Percentiles rank a stretch among this genome's conserved stretches.
phyloP scores from a whole-genome alignment of 768 basidiomycete species.

The Naganishia randhawae region DNA sequence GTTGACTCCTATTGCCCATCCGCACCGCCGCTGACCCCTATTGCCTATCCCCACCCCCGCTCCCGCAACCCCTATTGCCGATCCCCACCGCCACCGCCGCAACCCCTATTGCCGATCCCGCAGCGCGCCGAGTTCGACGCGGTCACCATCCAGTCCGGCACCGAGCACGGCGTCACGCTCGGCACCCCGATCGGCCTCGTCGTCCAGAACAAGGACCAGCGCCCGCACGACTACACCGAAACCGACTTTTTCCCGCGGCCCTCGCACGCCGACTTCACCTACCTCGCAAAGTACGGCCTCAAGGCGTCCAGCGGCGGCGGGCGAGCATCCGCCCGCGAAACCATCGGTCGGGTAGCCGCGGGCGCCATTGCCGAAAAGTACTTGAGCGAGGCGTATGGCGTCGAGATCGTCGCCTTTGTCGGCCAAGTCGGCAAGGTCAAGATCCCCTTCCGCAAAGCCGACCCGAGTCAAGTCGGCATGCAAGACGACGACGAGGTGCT shows the following conservation, averaged over 20 bases:
- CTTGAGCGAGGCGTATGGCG: slow-evolving; percentile 74
- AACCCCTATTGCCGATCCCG: not conserved
- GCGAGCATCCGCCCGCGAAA: slow-evolving; percentile 89
- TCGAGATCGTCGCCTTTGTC: slow-evolving; percentile 96
- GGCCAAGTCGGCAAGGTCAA: slow-evolving; percentile 91
- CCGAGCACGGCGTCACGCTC: slow-evolving; percentile 88
- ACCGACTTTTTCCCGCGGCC: slow-evolving; percentile 96
- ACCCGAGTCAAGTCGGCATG: slow-evolving; percentile 51
- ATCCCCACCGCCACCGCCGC: not conserved
- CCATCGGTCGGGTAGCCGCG: slow-evolving; percentile 97
- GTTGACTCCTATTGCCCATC: not conserved
- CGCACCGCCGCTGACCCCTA: not conserved
- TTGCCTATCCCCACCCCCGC: not conserved
- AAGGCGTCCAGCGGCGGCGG: slow-evolving; percentile 98
- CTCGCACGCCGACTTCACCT: slow-evolving; percentile 96
- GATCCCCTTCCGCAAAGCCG: slow-evolving; percentile 57
- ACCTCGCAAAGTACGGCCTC: slow-evolving; percentile 92
- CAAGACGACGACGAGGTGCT: slow-evolving; percentile 72
- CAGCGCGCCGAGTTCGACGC: slow-evolving; percentile 94
- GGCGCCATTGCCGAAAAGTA: slow-evolving; percentile 98
- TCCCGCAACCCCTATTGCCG: not conserved
- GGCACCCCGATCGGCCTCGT: slow-evolving; percentile 97
- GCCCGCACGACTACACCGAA: slow-evolving; percentile 97
- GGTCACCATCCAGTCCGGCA: slow-evolving; percentile 87
- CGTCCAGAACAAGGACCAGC: slow-evolving; percentile 95